phyloP scores from a whole-genome alignment of 495 filamentous ascomycete genomes.

The Schizothecium vesticola region DNA sequence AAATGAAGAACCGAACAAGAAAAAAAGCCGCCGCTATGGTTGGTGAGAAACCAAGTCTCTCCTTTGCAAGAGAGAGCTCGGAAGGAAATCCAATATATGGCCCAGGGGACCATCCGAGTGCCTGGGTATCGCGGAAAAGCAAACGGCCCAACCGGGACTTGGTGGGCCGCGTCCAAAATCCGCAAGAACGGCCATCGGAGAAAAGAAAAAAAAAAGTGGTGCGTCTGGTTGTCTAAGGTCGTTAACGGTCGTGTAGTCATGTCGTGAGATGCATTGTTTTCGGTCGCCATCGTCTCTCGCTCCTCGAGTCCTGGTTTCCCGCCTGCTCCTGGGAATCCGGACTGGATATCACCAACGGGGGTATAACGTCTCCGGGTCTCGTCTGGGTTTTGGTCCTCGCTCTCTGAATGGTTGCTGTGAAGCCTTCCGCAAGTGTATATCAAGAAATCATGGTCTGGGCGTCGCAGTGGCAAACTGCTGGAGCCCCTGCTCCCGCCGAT shows the following conservation, averaged over 20 bases:
- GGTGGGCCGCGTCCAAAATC: background rate
- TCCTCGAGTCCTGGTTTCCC: slow-evolving; percentile 2
- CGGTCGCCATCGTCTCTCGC: background rate
- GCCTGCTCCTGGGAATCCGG: slow-evolving; percentile 12
- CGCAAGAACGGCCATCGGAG: slow-evolving; percentile 7
- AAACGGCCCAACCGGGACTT: background rate
- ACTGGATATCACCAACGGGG: slow-evolving; percentile 18
- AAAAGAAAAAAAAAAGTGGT: slow-evolving; percentile 8
- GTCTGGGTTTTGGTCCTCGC: slow-evolving; percentile 5
- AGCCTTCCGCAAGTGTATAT: slow-evolving; percentile 48
- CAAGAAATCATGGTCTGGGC: slow-evolving; percentile 18
- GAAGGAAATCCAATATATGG: background rate
- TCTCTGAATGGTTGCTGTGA: slow-evolving; percentile 34
- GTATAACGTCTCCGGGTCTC: slow-evolving; percentile 23
- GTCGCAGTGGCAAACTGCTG: slow-evolving; percentile 1
- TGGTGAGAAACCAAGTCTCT: background rate
- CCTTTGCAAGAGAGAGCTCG: background rate
- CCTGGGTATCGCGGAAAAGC: background rate
- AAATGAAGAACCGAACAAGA: background rate
- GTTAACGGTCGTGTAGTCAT: slow-evolving; percentile 28
- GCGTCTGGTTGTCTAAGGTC: slow-evolving; percentile 26
- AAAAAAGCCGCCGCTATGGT: slow-evolving; percentile 5
- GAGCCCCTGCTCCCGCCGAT: slow-evolving; percentile 4
- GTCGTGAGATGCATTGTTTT: slow-evolving; percentile 26
- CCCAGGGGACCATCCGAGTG: background rate